These are phyloP conservation scores for Kurtzmaniella quercitrusa DNA, from an alignment of 1,139 yeast species.

Conservation along the genomic window DNA sequence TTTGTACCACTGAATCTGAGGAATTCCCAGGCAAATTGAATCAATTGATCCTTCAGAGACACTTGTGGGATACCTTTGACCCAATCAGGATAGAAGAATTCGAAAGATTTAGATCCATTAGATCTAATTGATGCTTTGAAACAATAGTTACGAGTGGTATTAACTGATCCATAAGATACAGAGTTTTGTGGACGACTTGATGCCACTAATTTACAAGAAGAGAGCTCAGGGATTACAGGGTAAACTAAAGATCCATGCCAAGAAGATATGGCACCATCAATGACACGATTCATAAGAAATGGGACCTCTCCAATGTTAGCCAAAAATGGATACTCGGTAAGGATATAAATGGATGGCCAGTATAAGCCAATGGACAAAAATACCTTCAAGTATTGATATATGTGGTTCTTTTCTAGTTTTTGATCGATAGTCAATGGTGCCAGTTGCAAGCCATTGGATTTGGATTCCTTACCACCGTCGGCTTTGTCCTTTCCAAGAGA, in stretches of 20 bases:
- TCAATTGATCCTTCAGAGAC: constrained; percentile 39
- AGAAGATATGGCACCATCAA: constrained; percentile 49
- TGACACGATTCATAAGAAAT: constrained; percentile 45
- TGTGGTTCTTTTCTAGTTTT: constrained; percentile 20
- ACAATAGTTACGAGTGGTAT: constrained; percentile 17
- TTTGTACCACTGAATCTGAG: constrained; percentile 56
- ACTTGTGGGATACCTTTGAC: constrained; percentile 32
- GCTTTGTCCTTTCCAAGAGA: constrained; percentile 6
- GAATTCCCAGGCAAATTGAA: constrained; percentile 42
- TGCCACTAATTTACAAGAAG: constrained; percentile 19
- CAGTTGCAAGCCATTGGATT: not conserved
- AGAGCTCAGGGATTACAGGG: constrained; percentile 2
- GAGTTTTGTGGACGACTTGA: constrained; percentile 29
- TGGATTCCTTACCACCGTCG: constrained; percentile 1
- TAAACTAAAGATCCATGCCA: constrained; percentile 28
- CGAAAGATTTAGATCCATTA: constrained; percentile 27
- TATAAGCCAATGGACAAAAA: constrained; percentile 62
- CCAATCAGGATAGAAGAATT: constrained; percentile 58
- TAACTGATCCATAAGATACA: constrained; percentile 24
- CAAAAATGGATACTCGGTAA: constrained; percentile 61
- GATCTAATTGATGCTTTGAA: constrained; percentile 29
- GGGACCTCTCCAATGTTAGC: constrained; percentile 54
- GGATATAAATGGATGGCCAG: constrained; percentile 57
- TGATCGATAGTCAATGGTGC: constrained; percentile 11
- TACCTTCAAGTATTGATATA: constrained; percentile 43